Percentiles rank a stretch among this genome's conserved stretches.
phyloP scores from a whole-genome alignment of 306 rosid genomes.

The Sechiopsis laciniata region DNA sequence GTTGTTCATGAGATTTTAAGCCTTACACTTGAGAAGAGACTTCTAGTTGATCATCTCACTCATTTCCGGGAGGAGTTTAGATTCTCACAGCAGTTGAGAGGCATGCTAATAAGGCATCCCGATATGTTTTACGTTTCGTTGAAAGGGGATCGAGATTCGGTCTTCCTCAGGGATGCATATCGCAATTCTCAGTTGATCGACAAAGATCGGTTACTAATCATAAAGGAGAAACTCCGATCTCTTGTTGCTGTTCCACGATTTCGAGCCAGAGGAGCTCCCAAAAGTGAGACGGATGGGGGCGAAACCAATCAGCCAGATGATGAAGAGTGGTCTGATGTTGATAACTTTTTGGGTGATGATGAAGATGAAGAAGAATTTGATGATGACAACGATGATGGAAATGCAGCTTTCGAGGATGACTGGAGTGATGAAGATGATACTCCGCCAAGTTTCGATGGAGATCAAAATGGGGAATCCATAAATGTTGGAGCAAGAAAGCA shows the following conservation, averaged over 20 bases:
- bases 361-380: constrained; percentile 26
- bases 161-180: constrained; percentile 82
- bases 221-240: constrained; percentile 72
- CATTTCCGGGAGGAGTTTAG: constrained; percentile 89
- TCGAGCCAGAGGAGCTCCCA: constrained; percentile 37
- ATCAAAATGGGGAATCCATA: constrained; percentile 35
- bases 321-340: constrained; percentile 52
- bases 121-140: constrained; percentile 81
- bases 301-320: constrained; percentile 32
- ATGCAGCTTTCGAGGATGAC: constrained; percentile 33
- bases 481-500: constrained; percentile 31
- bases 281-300: constrained; percentile 28
- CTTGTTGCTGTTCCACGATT: constrained; percentile 62
- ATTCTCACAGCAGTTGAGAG: constrained; percentile 82
- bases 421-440: constrained; percentile 63
- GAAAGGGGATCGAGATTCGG: constrained; percentile 85
- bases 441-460: constrained; percentile 65
- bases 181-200: constrained; percentile 66
- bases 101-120: constrained; percentile 86
- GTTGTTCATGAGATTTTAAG: constrained; percentile 85
- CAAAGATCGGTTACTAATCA: constrained; percentile 62
- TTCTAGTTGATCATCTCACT: constrained; percentile 76
- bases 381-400: constrained; percentile 21
- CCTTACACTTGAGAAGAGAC: constrained; percentile 74
- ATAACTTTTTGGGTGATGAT: constrained; percentile 34